Percentiles rank a stretch among this genome's conserved stretches.
These are phyloP conservation scores for Calcarisporium arbuscula DNA, from an alignment of 2,329 filamentous ascomycete genomes.

Conservation along the genomic window DNA sequence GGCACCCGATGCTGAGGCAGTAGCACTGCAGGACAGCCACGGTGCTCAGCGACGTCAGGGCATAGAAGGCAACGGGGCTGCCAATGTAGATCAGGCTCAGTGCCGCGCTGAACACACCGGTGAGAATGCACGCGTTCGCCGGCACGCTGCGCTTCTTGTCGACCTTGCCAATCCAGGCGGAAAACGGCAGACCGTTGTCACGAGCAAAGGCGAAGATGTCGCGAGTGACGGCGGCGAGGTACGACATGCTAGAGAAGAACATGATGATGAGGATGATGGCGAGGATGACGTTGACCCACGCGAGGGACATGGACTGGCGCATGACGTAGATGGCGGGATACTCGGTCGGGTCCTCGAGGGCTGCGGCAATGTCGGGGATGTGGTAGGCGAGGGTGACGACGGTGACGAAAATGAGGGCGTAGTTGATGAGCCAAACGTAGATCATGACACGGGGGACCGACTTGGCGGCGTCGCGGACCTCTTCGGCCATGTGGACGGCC, in stretches of 20 bases:
- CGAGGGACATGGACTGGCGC: background rate
- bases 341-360: background rate
- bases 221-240: background rate
- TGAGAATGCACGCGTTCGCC: background rate
- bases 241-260: background rate
- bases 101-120: background rate
- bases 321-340: constrained; percentile 2
- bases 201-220: background rate
- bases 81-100: constrained; percentile 3
- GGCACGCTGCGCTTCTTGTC: background rate
- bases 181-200: background rate
- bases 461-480: constrained; percentile 10
- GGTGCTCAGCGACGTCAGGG: constrained; percentile 1
- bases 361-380: background rate
- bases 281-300: background rate
- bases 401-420: constrained; percentile 1
- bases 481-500: constrained; percentile 11
- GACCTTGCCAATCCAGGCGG: background rate
- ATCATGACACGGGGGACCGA: constrained; percentile 10
- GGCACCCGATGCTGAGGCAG: constrained; percentile 1
- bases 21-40: constrained; percentile 1
- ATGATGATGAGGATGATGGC: background rate
- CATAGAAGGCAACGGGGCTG: constrained; percentile 1
- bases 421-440: constrained; percentile 3
- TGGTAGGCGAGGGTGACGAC: constrained; percentile 1